These are phyloP conservation scores for Chalciporus piperatoides DNA, from an alignment of 1,284 basidiomycete species.

Conservation along the genomic window DNA sequence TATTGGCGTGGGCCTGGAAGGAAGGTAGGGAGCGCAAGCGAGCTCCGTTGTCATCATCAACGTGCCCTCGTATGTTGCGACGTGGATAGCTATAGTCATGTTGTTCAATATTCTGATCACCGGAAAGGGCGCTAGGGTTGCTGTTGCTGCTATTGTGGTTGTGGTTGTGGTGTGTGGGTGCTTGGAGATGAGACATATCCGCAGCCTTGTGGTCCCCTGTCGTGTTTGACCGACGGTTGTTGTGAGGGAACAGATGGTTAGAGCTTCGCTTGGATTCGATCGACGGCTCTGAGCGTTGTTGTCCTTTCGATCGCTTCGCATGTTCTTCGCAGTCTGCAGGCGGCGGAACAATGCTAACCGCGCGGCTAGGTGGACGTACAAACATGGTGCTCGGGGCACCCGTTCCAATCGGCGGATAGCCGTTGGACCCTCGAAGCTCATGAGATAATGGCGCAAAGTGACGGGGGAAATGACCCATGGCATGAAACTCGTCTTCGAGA, in stretches of 20 bases:
- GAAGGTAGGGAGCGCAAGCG: conserved; percentile 14
- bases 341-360: conserved; percentile 32
- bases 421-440: conserved; percentile 3
- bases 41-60: conserved; percentile 3
- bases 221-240: conserved; percentile 9
- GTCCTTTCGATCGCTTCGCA: conserved; percentile 25
- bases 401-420: neutral
- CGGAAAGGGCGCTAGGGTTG: conserved; percentile 11
- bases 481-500: conserved; percentile 40
- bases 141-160: conserved; percentile 5
- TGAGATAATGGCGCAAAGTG: conserved; percentile 5
- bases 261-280: conserved; percentile 3
- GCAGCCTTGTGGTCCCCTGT: conserved; percentile 9
- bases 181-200: conserved; percentile 20
- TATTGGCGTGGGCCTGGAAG: conserved; percentile 16
- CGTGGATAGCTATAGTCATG: conserved; percentile 23
- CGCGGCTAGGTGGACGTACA: conserved; percentile 27
- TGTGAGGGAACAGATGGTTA: conserved; percentile 3
- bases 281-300: conserved; percentile 14
- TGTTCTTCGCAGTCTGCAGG: conserved; percentile 35
- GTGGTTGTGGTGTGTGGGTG: conserved; percentile 12
- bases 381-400: conserved; percentile 7
- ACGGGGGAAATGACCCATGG: conserved; percentile 15
- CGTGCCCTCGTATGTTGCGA: conserved; percentile 2
- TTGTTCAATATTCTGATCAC: conserved; percentile 10